phyloP scores from a whole-genome alignment of 2,329 filamentous ascomycete species.

The Xylaria sp. region DNA sequence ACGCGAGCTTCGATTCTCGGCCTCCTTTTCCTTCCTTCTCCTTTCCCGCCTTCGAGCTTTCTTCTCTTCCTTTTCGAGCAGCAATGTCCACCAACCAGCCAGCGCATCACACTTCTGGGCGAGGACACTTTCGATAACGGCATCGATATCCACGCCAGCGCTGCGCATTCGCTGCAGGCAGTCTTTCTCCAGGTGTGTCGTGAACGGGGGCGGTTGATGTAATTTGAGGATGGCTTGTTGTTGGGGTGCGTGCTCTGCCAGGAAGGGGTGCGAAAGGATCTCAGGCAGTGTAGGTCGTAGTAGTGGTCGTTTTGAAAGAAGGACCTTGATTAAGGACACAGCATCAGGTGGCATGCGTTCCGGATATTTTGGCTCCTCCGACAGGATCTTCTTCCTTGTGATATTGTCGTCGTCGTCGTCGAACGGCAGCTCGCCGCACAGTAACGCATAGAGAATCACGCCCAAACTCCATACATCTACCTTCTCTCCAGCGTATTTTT shows the following conservation, averaged over 20 bases:
- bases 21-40: slow-evolving; percentile 83
- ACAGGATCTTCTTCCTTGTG: slow-evolving; percentile 83
- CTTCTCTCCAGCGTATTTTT: slow-evolving; percentile 97
- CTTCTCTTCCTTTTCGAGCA: slow-evolving; percentile 91
- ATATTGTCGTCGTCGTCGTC: slow-evolving; percentile 92
- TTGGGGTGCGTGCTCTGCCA: slow-evolving; percentile 81
- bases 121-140: slow-evolving; percentile 91
- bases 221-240: slow-evolving; percentile 89
- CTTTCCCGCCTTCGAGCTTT: slow-evolving; percentile 80
- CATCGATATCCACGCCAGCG: slow-evolving; percentile 91
- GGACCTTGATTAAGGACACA: slow-evolving; percentile 70
- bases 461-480: slow-evolving; percentile 95
- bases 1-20: slow-evolving; percentile 76
- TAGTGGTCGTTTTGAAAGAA: slow-evolving; percentile 91
- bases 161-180: slow-evolving; percentile 90
- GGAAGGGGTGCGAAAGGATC: slow-evolving; percentile 84
- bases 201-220: slow-evolving; percentile 79
- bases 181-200: slow-evolving; percentile 85
- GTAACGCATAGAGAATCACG: slow-evolving; percentile 79
- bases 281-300: slow-evolving; percentile 81
- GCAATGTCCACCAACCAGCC: slow-evolving; percentile 92
- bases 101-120: slow-evolving; percentile 87
- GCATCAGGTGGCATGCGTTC: slow-evolving; percentile 79
- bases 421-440: slow-evolving; percentile 87
- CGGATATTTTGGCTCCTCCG: slow-evolving; percentile 83